Conservation (phyloP, 2,329 filamentous ascomycete genomes). For the Pyrenochaeta sp. region DNA sequence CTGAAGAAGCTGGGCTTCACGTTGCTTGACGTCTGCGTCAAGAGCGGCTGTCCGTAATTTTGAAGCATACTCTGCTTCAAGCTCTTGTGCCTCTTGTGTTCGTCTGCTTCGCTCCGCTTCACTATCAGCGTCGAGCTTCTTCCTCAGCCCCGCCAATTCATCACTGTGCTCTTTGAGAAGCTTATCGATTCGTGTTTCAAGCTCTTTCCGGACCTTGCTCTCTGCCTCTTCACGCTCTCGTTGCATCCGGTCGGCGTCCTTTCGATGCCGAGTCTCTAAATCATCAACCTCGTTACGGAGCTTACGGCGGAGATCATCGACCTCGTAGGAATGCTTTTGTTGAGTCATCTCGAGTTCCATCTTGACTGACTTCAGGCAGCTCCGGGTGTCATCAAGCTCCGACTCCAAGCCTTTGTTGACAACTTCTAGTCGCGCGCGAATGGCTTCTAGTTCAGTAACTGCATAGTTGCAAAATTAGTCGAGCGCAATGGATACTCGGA, state of each 20-base stretch:
- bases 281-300: constrained; percentile 66
- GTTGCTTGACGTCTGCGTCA: constrained; percentile 62
- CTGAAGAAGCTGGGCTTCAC: constrained; percentile 60
- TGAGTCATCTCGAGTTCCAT: constrained; percentile 61
- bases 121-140: constrained; percentile 69
- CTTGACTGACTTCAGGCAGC: constrained; percentile 60
- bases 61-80: constrained; percentile 63
- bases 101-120: constrained; percentile 70
- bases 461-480: constrained; percentile 5
- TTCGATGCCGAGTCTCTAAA: constrained; percentile 61
- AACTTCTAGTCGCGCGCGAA: constrained; percentile 60
- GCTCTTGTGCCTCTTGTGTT: constrained; percentile 70
- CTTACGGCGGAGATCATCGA: constrained; percentile 63
- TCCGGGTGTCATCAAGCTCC: constrained; percentile 72
- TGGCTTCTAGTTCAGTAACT: constrained; percentile 67
- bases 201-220: constrained; percentile 52
- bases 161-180: constrained; percentile 70
- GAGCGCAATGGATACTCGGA: not conserved
- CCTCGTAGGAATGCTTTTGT: constrained; percentile 60
- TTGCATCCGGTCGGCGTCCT: constrained; percentile 65
- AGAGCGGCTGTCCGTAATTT: constrained; percentile 70
- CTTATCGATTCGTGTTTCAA: constrained; percentile 65
- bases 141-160: constrained; percentile 70
- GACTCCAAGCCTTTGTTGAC: constrained; percentile 66
- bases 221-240: constrained; percentile 59